A percentile compares a stretch with the other conserved stretches of the same genome.
These are phyloP conservation scores for Calocera cornea DNA, from an alignment of 768 basidiomycete genomes.

Conservation along the genomic window DNA sequence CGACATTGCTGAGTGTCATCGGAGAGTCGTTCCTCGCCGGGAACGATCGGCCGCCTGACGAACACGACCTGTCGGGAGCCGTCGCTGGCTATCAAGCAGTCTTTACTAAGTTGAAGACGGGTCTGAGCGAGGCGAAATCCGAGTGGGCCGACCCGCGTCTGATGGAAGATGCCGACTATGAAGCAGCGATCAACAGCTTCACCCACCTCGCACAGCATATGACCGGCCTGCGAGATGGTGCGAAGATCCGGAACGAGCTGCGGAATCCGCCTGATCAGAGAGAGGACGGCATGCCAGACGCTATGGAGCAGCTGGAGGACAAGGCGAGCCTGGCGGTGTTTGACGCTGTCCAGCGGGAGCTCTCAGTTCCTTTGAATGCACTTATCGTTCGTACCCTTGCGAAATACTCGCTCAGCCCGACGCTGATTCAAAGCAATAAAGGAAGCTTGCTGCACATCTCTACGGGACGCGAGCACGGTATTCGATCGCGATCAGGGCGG, in stretches of 20 bases:
- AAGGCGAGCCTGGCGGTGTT: neutral
- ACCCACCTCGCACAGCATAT: constrained; percentile 89
- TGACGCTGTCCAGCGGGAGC: neutral
- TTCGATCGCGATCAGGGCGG: neutral
- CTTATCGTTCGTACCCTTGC: neutral
- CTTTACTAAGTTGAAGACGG: constrained; percentile 80
- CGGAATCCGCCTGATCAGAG: constrained; percentile 38
- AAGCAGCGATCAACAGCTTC: constrained; percentile 73
- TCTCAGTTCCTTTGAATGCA: neutral
- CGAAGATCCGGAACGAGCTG: constrained; percentile 69
- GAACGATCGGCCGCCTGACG: constrained; percentile 47
- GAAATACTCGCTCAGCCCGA: constrained; percentile 14
- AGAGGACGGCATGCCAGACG: constrained; percentile 12
- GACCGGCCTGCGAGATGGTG: constrained; percentile 75
- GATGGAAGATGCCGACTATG: constrained; percentile 47
- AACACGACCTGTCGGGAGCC: constrained; percentile 59
- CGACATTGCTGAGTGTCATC: constrained; percentile 68
- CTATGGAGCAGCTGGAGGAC: neutral
- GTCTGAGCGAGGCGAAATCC: constrained; percentile 71
- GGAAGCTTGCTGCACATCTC: neutral
- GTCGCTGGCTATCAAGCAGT: constrained; percentile 75
- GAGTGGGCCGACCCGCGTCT: constrained; percentile 48
- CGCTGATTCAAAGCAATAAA: neutral
- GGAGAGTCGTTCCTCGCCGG: constrained; percentile 71
- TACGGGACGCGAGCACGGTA: neutral